Base-by-base conservation (phyloP, 345 rosid genomes). In the Aethionema arabicum region DNA sequence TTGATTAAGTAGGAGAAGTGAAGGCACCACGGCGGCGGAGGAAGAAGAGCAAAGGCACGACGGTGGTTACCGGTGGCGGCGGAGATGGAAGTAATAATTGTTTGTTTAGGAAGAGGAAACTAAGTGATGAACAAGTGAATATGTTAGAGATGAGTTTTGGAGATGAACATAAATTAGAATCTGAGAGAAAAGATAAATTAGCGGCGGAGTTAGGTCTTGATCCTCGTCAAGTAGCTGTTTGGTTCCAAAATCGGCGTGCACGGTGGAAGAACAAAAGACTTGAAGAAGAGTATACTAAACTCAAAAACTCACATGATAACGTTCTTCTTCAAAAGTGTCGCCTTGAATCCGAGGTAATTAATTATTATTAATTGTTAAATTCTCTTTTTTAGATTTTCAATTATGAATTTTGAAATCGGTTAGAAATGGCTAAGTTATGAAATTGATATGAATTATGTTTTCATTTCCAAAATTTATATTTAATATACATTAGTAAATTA, bases 211-310 rank as follows among this genome's bases (percentile, higher is more conserved):
- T 90, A 8, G 95, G 95, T 3, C 89, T 95, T 12, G 89, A 87
- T 32, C 93, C 99, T 16, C 90, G 99, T 29, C 99, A 95, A 59
- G 99, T 95, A 2, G 99, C 97, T 2, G 88, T 95, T 14, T 95
- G 99, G 99, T 95, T 90, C 74, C 99, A 95, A 61, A 95, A 95
- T 74, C 78, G 96, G 30, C 77, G 97, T 39, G 90, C 97, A 11
- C 80, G 99, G 4, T 88, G 85, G 85, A 93, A 87, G 83, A 82
- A 78, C 82, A 93, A 93, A 81, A 88, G 78, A 73, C 85, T 93
- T 0, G 97, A 93, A 62, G 95, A 93, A 59, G 95, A 86, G 74
- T 84, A 80, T 33, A 40, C 67, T 15, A 76, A 59, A 73, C 60
- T 93, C 49, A 90, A 82, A 49, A 50, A 78, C 5, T 47, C 70